These are phyloP conservation scores for Mortierella sp. DNA, from an alignment of 371 early-diverging fungal species.

Conservation along the genomic window DNA sequence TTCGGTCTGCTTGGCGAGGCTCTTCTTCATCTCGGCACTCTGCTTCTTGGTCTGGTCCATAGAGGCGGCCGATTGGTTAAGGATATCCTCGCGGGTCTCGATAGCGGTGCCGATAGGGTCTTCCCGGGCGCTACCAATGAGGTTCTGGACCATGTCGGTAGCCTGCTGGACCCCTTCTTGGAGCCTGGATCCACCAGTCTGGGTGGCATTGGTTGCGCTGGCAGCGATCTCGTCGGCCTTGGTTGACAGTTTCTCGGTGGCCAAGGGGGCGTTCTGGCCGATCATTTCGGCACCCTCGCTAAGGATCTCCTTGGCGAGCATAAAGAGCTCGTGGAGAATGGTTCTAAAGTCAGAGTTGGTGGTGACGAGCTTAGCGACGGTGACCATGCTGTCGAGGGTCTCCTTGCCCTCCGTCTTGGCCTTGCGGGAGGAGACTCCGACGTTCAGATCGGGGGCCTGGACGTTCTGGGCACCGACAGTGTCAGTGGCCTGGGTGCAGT, in stretches of 20 bases:
- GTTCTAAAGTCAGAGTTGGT: slow-evolving; percentile 67
- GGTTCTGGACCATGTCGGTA: slow-evolving; percentile 13
- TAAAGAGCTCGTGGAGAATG: slow-evolving; percentile 62
- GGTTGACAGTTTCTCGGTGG: slow-evolving; percentile 18
- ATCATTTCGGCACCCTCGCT: slow-evolving; percentile 57
- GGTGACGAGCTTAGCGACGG: slow-evolving; percentile 63
- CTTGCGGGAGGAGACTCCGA: slow-evolving; percentile 25
- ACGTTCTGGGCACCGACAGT: slow-evolving; percentile 16
- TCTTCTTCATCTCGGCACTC: slow-evolving; percentile 17
- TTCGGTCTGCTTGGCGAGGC: slow-evolving; percentile 9
- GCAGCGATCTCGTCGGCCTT: slow-evolving; percentile 34
- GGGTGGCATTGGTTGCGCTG: slow-evolving; percentile 4
- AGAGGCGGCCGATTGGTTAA: not conserved
- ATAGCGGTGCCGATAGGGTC: slow-evolving; percentile 18
- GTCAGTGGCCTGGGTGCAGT: slow-evolving; percentile 46
- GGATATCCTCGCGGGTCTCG: slow-evolving; percentile 6
- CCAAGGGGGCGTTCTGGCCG: slow-evolving; percentile 40
- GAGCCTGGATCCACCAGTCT: not conserved
- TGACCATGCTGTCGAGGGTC: slow-evolving; percentile 54
- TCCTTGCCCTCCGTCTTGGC: slow-evolving; percentile 40
- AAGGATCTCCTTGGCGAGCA: slow-evolving; percentile 65
- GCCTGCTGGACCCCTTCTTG: slow-evolving; percentile 28
- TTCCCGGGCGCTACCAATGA: slow-evolving; percentile 12
- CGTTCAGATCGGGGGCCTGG: slow-evolving; percentile 14
- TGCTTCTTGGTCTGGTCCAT: slow-evolving; percentile 19